Evolutionary conservation across 106 monocot genomes (phyloP), one percentile per base, ranked within the genome.

Genomic region (Dendrobium huoshanense): DNA sequence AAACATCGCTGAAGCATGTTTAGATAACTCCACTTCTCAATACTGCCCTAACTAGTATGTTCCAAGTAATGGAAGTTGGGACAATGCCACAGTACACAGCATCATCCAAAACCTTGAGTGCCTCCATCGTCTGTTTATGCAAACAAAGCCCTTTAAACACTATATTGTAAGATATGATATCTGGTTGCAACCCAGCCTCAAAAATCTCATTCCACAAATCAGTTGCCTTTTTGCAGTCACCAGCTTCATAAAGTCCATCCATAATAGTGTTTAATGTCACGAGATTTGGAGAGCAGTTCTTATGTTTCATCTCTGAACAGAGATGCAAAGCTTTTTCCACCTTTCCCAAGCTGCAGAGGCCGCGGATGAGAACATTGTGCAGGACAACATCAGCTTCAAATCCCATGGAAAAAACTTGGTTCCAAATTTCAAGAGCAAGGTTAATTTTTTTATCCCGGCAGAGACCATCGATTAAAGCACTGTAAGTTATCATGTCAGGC

Each of bases 151-250:
- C 92, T 78, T 90, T 92, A 56, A 99, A 87, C 54, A 51, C 80
- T 79, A 88, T 95, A 85, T 99, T 99, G 78, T 93, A 95, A 42
- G 98, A 89, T 55, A 92, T 83, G n/a, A 99, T 91, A 83, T 99
- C 98, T 25, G 89, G 92, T 64, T 88, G 25, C 25, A 95, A 77
- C 16, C 97, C 97, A 55, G 81, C 82, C 78, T 89, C 79, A 24
- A 89, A 44, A 80, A 99, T 95, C 81, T 90, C 83, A 55, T 76
- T 75, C 98, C 95, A 93, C 16, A 95, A 25, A 78, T 79, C 68
- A 44, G 87, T 85, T 85, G 94, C 95, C 77, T 79, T 91, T 77
- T 90, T 84, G 59, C 33, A 87, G 45, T 89, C 55, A 72, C 90
- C 93, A 54, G 73, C 78, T 29, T 85, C 72, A 86, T 86, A 91